Evolutionary conservation across 148 eudicot species (phyloP).

Genomic region (Cornus suecica): DNA sequence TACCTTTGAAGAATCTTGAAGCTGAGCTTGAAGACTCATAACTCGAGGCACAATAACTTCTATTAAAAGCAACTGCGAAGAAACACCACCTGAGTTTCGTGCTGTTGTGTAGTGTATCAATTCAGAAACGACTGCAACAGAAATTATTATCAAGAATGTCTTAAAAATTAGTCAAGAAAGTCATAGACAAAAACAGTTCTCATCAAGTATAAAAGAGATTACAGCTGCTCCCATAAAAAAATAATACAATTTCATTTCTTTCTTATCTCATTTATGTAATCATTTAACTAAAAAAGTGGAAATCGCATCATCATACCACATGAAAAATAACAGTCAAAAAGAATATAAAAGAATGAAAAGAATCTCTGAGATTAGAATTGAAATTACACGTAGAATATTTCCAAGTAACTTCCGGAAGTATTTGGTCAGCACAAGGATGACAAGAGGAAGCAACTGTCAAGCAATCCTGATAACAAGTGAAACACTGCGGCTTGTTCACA

Average conservation of each 20-base stretch:
- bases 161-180: slow-evolving; percentile 1
- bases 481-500: neutral
- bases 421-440: neutral
- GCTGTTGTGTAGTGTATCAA: slow-evolving; percentile 85
- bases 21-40: slow-evolving; percentile 79
- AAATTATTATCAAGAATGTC: neutral
- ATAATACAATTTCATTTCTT: too few relatives aligned
- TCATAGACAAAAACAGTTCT: neutral
- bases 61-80: slow-evolving; percentile 76
- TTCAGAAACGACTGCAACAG: slow-evolving; percentile 83
- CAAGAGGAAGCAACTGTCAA: neutral
- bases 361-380: neutral
- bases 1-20: slow-evolving; percentile 92
- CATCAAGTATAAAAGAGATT: neutral
- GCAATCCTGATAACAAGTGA: neutral
- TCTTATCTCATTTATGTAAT: too few relatives aligned
- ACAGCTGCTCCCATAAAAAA: neutral
- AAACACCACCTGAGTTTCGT: slow-evolving; percentile 57
- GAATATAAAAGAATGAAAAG: neutral
- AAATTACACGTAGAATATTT: neutral
- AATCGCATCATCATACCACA: slow-evolving; percentile 2
- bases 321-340: neutral
- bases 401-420: neutral
- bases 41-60: slow-evolving; percentile 90
- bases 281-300: neutral